A percentile compares a stretch with the other conserved stretches of the same genome.
Conservation (phyloP, 306 rosid genomes). For the Lathyrus aphaca region DNA sequence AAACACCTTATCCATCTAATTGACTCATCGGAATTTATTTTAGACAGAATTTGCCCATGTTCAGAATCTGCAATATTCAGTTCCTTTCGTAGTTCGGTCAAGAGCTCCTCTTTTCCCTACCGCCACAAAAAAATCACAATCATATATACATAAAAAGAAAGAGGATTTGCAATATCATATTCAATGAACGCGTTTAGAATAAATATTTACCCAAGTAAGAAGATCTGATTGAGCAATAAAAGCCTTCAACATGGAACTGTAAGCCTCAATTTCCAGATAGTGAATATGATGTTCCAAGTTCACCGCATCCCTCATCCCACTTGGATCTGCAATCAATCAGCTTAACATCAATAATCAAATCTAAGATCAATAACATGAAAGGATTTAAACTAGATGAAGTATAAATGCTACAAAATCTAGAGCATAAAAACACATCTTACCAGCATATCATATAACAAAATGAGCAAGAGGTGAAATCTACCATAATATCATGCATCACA, state of each 20-base stretch:
- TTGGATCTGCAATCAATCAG: conserved; percentile 42
- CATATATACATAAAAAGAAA: background rate
- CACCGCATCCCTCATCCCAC: conserved; percentile 35
- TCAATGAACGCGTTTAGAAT: conserved; percentile 14
- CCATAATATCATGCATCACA: too few species aligned
- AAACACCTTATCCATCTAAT: conserved; percentile 49
- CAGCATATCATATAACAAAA: too few species aligned
- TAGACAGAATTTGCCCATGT: conserved; percentile 45
- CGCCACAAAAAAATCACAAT: conserved; percentile 18
- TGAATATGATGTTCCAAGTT: conserved; percentile 44
- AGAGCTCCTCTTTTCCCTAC: conserved; percentile 52
- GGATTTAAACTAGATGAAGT: too few species aligned
- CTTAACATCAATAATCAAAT: conserved; percentile 15
- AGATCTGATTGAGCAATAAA: conserved; percentile 54
- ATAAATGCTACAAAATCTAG: too few species aligned
- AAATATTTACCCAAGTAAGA: conserved; percentile 49
- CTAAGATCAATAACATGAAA: too few species aligned
- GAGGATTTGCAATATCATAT: background rate
- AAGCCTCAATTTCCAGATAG: conserved; percentile 48
- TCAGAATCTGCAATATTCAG: conserved; percentile 49
- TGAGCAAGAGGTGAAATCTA: background rate
- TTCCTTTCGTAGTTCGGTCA: conserved; percentile 56
- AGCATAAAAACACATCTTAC: too few species aligned
- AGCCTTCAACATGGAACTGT: conserved; percentile 48
- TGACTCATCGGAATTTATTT: conserved; percentile 40